Conservation (phyloP, 306 rosid species). For the Cicer cuneatum region DNA sequence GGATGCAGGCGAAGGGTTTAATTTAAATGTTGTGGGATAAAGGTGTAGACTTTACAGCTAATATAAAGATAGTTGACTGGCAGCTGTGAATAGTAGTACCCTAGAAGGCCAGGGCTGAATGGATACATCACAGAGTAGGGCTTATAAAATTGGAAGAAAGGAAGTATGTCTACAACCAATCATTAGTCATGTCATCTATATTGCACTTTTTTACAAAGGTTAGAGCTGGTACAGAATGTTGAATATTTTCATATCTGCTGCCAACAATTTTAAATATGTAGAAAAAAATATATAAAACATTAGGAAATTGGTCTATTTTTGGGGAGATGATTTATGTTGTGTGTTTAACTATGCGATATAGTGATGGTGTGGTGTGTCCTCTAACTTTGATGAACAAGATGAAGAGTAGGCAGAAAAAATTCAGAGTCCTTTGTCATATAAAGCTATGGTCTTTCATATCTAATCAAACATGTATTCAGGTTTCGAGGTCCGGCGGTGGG, state of each 20-base stretch:
- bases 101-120: slow-evolving; percentile 15
- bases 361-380: slow-evolving; percentile 4
- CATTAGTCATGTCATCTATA: too few species aligned
- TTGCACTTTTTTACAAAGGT: too few species aligned
- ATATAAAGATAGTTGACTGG: slow-evolving; percentile 25
- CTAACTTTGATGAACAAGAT: slow-evolving; percentile 2
- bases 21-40: slow-evolving; percentile 15
- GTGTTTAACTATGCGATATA: neutral
- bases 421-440: slow-evolving; percentile 8
- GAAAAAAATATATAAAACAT: neutral
- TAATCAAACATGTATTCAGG: slow-evolving; percentile 4
- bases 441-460: slow-evolving; percentile 26
- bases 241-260: slow-evolving; percentile 15
- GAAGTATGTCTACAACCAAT: too few species aligned
- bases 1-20: neutral
- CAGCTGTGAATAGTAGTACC: neutral
- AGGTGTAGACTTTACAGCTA: slow-evolving; percentile 4
- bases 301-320: slow-evolving; percentile 10
- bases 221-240: neutral
- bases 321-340: neutral
- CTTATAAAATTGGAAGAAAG: too few species aligned
- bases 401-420: neutral
- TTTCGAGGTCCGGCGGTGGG: neutral
- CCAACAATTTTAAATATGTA: slow-evolving; percentile 12
- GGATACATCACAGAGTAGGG: neutral